A percentile compares a stretch with the other conserved stretches of the same genome.
These are phyloP conservation scores for Medicago ruthenica DNA, from an alignment of 306 rosid species.

Conservation along the genomic window DNA sequence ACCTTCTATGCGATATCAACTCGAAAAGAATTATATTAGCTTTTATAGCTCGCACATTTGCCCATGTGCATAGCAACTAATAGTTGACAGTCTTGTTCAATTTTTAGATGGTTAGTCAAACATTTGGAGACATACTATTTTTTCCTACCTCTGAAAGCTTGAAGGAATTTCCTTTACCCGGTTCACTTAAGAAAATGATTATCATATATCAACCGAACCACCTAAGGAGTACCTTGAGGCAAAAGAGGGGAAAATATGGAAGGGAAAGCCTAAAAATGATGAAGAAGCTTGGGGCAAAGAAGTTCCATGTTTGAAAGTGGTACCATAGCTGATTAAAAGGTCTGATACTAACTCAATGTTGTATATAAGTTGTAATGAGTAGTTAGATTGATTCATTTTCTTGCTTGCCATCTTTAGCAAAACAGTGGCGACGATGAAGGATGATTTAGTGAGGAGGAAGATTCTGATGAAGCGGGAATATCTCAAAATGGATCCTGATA, in stretches of 20 bases:
- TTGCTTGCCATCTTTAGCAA: conserved; percentile 48
- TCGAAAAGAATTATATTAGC: too few relatives aligned
- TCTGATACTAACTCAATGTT: conserved; percentile 41
- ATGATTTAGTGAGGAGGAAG: conserved; percentile 57
- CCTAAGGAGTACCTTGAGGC: too few relatives aligned
- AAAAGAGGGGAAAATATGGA: too few relatives aligned
- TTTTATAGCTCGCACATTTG: too few relatives aligned
- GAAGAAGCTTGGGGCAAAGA: too few relatives aligned
- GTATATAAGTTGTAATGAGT: conserved; percentile 12
- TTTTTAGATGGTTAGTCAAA: conserved; percentile 72
- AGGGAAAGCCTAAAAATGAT: too few relatives aligned
- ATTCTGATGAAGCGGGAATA: conserved; percentile 57
- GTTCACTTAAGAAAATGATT: too few relatives aligned
- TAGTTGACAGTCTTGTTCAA: conserved; percentile 25
- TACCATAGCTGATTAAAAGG: conserved; percentile 69
- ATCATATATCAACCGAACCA: too few relatives aligned
- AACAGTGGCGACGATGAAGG: conserved; percentile 56
- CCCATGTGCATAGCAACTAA: not conserved
- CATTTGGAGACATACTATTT: conserved; percentile 79
- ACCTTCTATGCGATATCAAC: too few relatives aligned
- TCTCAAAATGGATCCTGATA: conserved; percentile 84
- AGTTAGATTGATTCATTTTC: conserved; percentile 37
- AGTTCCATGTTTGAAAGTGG: too few relatives aligned
- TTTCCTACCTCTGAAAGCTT: conserved; percentile 71
- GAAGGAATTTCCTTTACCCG: too few relatives aligned